phyloP scores from a whole-genome alignment of 331 rosid genomes.

The Quercus phellos region DNA sequence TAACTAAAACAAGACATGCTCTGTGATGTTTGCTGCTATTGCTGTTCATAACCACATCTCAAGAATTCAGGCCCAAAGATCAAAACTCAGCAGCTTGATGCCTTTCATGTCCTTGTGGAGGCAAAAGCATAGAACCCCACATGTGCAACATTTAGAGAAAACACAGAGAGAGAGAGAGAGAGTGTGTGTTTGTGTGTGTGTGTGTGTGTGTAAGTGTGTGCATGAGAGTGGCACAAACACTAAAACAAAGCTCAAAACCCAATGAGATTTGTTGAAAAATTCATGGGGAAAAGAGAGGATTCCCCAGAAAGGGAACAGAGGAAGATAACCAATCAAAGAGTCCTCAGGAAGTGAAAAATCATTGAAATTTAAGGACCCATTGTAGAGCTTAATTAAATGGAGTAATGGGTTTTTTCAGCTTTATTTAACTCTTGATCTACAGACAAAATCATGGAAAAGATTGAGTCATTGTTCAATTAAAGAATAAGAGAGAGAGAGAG shows the following conservation, averaged over 20 bases:
- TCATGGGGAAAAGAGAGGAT: conserved; percentile 54
- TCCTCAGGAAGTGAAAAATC: conserved; percentile 6
- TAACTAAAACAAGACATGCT: conserved; percentile 42
- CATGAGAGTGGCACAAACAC: conserved; percentile 25
- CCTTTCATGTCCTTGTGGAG: conserved; percentile 43
- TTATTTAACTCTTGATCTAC: conserved; percentile 44
- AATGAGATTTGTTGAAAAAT: conserved; percentile 42
- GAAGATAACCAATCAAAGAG: conserved; percentile 40
- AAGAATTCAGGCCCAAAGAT: conserved; percentile 50
- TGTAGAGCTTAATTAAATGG: conserved; percentile 13
- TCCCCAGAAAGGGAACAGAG: conserved; percentile 36
- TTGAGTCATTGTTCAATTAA: conserved; percentile 23
- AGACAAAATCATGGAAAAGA: conserved; percentile 48
- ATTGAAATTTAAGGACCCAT: conserved; percentile 6
- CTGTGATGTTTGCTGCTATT: conserved; percentile 36
- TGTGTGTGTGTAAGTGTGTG: not conserved
- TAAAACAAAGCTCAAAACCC: conserved; percentile 58
- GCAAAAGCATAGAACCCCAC: conserved; percentile 66
- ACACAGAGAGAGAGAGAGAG: conserved; percentile 1
- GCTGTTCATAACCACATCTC: conserved; percentile 61
- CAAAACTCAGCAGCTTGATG: conserved; percentile 52
- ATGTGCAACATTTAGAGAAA: conserved; percentile 38
- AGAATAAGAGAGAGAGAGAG: conserved; percentile 1
- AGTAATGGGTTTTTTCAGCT: conserved; percentile 16
- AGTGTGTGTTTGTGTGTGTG: too few species aligned